Evolutionary conservation across 306 rosid genomes (phyloP).

Genomic region (Crataegus laevigata): DNA sequence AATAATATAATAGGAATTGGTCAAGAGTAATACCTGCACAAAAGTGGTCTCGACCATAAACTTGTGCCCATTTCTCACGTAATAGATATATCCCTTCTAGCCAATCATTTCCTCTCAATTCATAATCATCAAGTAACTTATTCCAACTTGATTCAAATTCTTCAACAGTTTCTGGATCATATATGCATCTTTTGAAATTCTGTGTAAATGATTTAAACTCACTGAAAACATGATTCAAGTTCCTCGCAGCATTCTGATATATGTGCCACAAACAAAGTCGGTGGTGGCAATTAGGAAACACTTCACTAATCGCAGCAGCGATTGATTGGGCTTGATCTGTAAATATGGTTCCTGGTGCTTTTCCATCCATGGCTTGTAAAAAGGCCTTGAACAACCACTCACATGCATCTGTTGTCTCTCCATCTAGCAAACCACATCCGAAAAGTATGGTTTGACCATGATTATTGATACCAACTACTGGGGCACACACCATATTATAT

Average conservation of each 20-base stretch:
- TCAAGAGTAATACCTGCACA: not conserved
- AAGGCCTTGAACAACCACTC: not conserved
- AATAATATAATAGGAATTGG: not conserved
- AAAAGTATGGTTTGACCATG: too few species aligned
- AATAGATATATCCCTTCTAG: not conserved
- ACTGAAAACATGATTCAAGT: not conserved
- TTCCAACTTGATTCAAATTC: not conserved
- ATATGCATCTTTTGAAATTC: not conserved
- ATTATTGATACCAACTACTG: too few species aligned
- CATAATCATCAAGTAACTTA: not conserved
- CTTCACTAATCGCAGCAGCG: not conserved
- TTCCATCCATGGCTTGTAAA: not conserved
- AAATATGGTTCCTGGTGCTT: too few species aligned
- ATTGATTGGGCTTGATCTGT: not conserved
- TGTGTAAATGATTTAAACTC: not conserved
- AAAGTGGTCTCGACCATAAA: not conserved
- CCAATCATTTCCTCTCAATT: not conserved
- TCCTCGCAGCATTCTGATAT: not conserved
- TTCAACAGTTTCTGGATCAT: not conserved
- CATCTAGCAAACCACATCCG: too few species aligned
- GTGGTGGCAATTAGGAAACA: not conserved
- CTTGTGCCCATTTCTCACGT: not conserved
- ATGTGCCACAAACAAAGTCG: not conserved
- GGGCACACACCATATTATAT: too few species aligned
- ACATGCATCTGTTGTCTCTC: not conserved